phyloP scores from a whole-genome alignment of 2,329 filamentous ascomycete species.

The Xylariaceae sp. region DNA sequence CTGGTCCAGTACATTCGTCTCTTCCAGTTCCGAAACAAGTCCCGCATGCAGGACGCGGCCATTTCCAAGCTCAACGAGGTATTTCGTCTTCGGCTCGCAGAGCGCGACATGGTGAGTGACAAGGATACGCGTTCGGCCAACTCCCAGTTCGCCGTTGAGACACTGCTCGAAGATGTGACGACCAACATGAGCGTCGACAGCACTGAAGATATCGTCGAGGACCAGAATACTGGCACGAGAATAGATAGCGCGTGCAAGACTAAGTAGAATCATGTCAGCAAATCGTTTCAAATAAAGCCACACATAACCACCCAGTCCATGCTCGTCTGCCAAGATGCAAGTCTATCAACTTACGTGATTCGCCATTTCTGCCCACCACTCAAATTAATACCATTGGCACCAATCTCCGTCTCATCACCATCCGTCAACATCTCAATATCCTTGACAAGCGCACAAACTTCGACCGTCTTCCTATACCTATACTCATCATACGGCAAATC shows the following conservation, averaged over 20 bases:
- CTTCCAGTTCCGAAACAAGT: conserved; percentile 57
- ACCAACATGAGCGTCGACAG: conserved; percentile 76
- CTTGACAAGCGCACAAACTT: conserved; percentile 67
- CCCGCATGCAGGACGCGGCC: conserved; percentile 62
- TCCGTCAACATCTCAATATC: conserved; percentile 72
- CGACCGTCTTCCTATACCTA: conserved; percentile 66
- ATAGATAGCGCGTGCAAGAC: conserved; percentile 71
- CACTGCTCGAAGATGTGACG: conserved; percentile 74
- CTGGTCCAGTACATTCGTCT: conserved; percentile 50
- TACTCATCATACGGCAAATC: conserved; percentile 63
- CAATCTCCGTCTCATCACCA: conserved; percentile 75
- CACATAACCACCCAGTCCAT: background rate
- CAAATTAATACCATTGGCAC: conserved; percentile 77
- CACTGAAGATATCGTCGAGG: conserved; percentile 79
- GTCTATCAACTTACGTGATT: conserved; percentile 45
- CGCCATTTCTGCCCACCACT: conserved; percentile 82
- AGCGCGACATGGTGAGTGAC: conserved; percentile 76
- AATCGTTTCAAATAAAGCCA: background rate
- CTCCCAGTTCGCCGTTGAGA: conserved; percentile 63
- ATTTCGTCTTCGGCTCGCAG: conserved; percentile 65
- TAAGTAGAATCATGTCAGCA: conserved; percentile 16
- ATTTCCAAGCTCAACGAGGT: conserved; percentile 66
- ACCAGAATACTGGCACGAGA: conserved; percentile 71
- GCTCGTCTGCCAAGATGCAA: background rate
- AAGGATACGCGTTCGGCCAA: conserved; percentile 66